Evolutionary conservation across 2,329 filamentous ascomycete genomes (phyloP).

Genomic region (Xylaria sp.): DNA sequence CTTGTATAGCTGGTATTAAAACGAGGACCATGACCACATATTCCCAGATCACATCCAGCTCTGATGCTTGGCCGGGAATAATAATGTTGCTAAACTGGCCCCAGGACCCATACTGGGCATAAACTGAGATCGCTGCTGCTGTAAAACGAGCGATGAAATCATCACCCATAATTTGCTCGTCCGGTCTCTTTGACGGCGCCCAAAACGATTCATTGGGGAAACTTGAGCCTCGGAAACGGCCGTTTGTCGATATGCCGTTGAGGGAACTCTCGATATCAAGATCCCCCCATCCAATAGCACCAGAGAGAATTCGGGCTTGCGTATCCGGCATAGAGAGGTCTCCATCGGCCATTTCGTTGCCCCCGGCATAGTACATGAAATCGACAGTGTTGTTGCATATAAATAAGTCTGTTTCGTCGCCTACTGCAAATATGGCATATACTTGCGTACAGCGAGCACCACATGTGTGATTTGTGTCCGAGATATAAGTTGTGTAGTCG

Average conservation of each 20-base stretch:
- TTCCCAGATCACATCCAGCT: neutral
- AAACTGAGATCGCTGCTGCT: neutral
- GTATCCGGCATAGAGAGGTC: neutral
- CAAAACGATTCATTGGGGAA: neutral
- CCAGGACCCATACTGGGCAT: neutral
- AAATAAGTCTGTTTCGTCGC: neutral
- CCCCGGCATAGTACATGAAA: neutral
- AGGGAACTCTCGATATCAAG: neutral
- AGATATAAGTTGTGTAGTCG: neutral
- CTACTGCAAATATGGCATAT: neutral
- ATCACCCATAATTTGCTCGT: neutral
- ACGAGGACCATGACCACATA: neutral
- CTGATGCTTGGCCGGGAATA: neutral
- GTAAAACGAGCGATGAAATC: neutral
- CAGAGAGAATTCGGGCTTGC: neutral
- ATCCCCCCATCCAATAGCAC: neutral
- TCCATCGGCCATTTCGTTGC: neutral
- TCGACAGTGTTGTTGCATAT: neutral
- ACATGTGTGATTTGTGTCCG: neutral
- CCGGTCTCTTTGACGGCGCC: neutral
- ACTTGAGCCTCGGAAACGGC: neutral
- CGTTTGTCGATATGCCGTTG: neutral
- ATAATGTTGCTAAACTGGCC: neutral
- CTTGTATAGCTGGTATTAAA: neutral
- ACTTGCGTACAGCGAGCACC: constrained; percentile 1